Percentiles rank a stretch among this genome's conserved stretches.
Evolutionary conservation across 2,329 filamentous ascomycete genomes (phyloP).

Genomic region (Cladorrhinum sp.): DNA sequence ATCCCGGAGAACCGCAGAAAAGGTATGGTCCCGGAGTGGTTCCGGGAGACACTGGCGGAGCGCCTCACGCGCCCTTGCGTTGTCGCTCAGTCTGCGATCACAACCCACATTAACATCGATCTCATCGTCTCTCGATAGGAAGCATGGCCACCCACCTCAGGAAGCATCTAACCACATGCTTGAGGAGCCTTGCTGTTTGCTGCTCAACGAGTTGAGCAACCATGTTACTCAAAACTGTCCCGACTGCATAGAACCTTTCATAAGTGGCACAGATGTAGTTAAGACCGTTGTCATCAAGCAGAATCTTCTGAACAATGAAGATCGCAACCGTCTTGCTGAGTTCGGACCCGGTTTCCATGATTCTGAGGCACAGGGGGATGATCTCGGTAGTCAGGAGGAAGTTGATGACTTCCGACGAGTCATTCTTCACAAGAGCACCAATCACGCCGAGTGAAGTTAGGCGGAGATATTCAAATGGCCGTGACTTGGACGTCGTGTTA

Average conservation of each 20-base stretch:
- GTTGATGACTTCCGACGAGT: conserved; percentile 97
- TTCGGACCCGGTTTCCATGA: conserved; percentile 99
- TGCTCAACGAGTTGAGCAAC: conserved; percentile 96
- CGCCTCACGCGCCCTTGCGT: conserved; percentile 90
- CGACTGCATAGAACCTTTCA: conserved; percentile 96
- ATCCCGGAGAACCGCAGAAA: conserved; percentile 91
- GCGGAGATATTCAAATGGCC: conserved; percentile 95
- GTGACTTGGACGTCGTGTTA: conserved; percentile 96
- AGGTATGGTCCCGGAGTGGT: conserved; percentile 96
- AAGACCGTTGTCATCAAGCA: conserved; percentile 92
- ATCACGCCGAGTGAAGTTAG: conserved; percentile 96
- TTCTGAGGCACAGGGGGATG: conserved; percentile 92
- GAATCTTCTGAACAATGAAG: conserved; percentile 98
- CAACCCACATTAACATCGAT: background rate
- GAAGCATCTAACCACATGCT: conserved; percentile 97
- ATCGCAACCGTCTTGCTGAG: conserved; percentile 98
- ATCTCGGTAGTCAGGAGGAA: conserved; percentile 98
- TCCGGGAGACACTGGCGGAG: conserved; percentile 94
- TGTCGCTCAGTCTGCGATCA: conserved; percentile 75
- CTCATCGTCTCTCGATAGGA: background rate
- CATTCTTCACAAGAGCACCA: conserved; percentile 95
- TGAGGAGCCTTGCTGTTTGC: conserved; percentile 90
- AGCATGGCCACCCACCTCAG: conserved; percentile 67
- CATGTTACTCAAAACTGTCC: conserved; percentile 98
- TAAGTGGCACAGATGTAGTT: conserved; percentile 99